Evolutionary conservation across 83 land plant genomes (phyloP).

Genomic region (Picea abies): DNA sequence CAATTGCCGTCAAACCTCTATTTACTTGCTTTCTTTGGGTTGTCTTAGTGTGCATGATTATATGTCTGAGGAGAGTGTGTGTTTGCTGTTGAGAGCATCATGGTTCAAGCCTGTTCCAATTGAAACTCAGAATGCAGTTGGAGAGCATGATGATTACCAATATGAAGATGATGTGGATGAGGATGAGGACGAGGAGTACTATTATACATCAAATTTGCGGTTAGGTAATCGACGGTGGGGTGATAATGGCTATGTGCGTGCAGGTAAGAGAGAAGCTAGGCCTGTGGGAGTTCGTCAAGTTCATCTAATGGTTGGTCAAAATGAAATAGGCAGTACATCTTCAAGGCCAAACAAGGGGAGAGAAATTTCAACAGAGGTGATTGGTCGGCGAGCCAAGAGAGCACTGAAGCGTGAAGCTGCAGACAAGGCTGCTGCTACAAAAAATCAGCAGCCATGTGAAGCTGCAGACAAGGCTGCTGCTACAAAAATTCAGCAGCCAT

Average conservation of each 20-base stretch:
- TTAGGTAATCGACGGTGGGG: slow-evolving; percentile 97
- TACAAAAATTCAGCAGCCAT: not conserved
- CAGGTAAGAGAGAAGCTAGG: slow-evolving; percentile 87
- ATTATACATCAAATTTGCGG: slow-evolving; percentile 67
- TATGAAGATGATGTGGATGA: slow-evolving; percentile 54
- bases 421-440: slow-evolving; percentile 26
- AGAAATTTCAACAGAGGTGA: slow-evolving; percentile 40
- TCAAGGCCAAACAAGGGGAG: slow-evolving; percentile 50
- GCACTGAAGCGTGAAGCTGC: slow-evolving; percentile 57
- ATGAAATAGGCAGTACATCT: slow-evolving; percentile 38
- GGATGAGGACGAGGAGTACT: slow-evolving; percentile 56
- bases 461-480: slow-evolving; percentile 33
- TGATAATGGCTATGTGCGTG: slow-evolving; percentile 90
- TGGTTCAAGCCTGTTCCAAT: slow-evolving; percentile 80
- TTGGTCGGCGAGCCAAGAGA: slow-evolving; percentile 72
- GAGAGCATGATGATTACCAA: slow-evolving; percentile 35
- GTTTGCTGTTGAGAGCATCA: slow-evolving; percentile 79
- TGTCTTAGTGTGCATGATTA: slow-evolving; percentile 68
- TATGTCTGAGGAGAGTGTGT: slow-evolving; percentile 93
- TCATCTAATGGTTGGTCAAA: slow-evolving; percentile 15
- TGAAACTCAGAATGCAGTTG: slow-evolving; percentile 29
- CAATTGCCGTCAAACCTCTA: not conserved
- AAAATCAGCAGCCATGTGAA: slow-evolving; percentile 10
- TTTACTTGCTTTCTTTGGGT: not conserved
- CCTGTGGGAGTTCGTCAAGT: slow-evolving; percentile 53